A percentile compares a stretch with the other conserved stretches of the same genome.
These are phyloP conservation scores for Trichocladium uniseriatum DNA, from an alignment of 495 filamentous ascomycete genomes.

Conservation along the genomic window DNA sequence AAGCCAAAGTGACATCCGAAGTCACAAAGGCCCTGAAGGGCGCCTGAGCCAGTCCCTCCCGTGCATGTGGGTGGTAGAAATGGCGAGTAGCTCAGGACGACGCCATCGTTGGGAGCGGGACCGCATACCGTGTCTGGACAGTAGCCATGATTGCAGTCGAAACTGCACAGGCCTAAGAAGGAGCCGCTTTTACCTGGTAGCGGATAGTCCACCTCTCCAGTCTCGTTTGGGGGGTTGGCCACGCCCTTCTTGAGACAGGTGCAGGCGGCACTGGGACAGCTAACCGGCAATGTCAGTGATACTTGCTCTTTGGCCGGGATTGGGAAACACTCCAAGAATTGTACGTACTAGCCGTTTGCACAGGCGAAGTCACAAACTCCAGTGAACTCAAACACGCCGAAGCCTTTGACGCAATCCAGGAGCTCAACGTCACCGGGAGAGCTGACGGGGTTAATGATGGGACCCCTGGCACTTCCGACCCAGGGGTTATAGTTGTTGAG, in stretches of 20 bases:
- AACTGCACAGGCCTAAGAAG: neutral
- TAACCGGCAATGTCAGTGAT: too few species aligned
- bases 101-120: neutral
- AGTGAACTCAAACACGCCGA: slow-evolving; percentile 1
- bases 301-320: too few species aligned
- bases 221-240: neutral
- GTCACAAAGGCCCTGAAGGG: slow-evolving; percentile 4
- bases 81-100: neutral
- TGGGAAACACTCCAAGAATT: too few species aligned
- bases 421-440: neutral
- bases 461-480: slow-evolving; percentile 1
- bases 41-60: neutral
- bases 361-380: slow-evolving; percentile 4
- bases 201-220: neutral
- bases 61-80: slow-evolving; percentile 10
- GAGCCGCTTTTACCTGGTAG: neutral
- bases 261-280: neutral
- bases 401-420: neutral
- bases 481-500: slow-evolving; percentile 8
- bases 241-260: neutral
- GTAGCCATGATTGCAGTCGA: neutral
- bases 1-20: slow-evolving; percentile 12
- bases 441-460: neutral
- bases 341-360: neutral
- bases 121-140: neutral